phyloP scores from a whole-genome alignment of 352 stramenopile genomes.

The Halophytophthora batemanensis region DNA sequence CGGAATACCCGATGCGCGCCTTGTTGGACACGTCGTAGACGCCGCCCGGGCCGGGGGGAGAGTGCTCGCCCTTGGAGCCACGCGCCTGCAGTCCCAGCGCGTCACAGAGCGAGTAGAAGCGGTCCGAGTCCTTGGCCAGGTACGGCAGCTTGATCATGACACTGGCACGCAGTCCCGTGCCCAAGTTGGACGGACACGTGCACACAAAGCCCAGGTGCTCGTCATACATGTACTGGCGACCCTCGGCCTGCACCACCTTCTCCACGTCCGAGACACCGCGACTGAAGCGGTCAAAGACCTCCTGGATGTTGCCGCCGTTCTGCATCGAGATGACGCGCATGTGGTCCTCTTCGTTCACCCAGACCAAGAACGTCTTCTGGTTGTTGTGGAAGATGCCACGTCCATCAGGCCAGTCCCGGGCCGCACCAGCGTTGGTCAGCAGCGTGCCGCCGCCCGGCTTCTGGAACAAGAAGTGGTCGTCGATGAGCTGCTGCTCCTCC shows the following conservation, averaged over 20 bases:
- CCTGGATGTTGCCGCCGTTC: constrained; percentile 80
- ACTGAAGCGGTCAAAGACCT: constrained; percentile 83
- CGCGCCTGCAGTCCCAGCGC: constrained; percentile 56
- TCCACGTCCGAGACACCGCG: constrained; percentile 55
- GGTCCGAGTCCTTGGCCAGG: constrained; percentile 50
- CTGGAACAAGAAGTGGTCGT: constrained; percentile 88
- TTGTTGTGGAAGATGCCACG: constrained; percentile 89
- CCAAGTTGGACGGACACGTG: constrained; percentile 70
- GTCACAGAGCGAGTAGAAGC: constrained; percentile 65
- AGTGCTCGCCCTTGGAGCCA: constrained; percentile 65
- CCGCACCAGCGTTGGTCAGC: constrained; percentile 68
- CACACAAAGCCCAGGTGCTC: constrained; percentile 66
- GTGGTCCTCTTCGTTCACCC: constrained; percentile 81
- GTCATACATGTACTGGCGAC: constrained; percentile 68
- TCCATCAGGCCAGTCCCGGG: constrained; percentile 86
- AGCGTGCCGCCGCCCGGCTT: constrained; percentile 80
- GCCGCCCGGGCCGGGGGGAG: constrained; percentile 51
- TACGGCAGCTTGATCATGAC: constrained; percentile 73
- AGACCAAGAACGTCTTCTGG: constrained; percentile 80
- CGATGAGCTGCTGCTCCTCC: constrained; percentile 84
- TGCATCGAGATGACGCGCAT: constrained; percentile 80
- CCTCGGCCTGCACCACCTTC: constrained; percentile 55
- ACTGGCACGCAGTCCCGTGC: constrained; percentile 59
- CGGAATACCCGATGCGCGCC: constrained; percentile 80
- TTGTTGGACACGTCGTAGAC: constrained; percentile 92